A percentile compares a stretch with the other conserved stretches of the same genome.
phyloP scores from a whole-genome alignment of 2,329 filamentous ascomycete species.

The Aspergillus udagawae region DNA sequence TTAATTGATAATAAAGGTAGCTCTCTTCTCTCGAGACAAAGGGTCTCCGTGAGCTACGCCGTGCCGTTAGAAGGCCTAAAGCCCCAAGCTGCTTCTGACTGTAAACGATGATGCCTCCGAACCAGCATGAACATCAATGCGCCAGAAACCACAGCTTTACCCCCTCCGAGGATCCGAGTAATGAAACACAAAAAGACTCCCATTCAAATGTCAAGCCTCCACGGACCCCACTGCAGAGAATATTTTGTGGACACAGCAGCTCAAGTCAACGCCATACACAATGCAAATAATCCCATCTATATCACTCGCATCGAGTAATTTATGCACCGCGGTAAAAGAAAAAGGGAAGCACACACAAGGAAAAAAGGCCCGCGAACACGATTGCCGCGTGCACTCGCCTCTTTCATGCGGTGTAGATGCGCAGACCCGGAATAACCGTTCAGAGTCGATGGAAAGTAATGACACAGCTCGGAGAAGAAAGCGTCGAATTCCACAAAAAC shows the following conservation, averaged over 20 bases:
- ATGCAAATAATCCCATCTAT: constrained; percentile 38
- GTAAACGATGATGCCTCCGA: constrained; percentile 21
- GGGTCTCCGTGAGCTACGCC: constrained; percentile 20
- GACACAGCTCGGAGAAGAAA: constrained; percentile 26
- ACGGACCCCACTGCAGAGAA: constrained; percentile 32
- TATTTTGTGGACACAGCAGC: constrained; percentile 29
- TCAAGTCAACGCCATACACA: constrained; percentile 42
- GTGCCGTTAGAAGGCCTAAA: constrained; percentile 20
- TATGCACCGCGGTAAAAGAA: constrained; percentile 12
- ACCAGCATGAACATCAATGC: constrained; percentile 27
- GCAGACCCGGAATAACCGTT: constrained; percentile 6
- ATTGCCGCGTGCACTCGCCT: not conserved
- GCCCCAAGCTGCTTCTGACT: constrained; percentile 21
- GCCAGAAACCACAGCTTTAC: constrained; percentile 30
- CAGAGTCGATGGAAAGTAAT: constrained; percentile 10
- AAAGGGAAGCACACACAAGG: constrained; percentile 2
- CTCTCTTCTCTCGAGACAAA: constrained; percentile 29
- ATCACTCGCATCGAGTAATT: constrained; percentile 20
- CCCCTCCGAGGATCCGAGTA: constrained; percentile 35
- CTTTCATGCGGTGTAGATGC: constrained; percentile 9
- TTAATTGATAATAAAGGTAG: constrained; percentile 14
- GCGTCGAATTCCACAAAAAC: constrained; percentile 14
- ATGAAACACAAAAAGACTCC: constrained; percentile 26
- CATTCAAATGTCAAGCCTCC: constrained; percentile 26
- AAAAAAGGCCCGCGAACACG: constrained; percentile 1